Evolutionary conservation across 306 rosid genomes (phyloP), one percentile per base, ranked within the genome.

Genomic region (Malus fusca): DNA sequence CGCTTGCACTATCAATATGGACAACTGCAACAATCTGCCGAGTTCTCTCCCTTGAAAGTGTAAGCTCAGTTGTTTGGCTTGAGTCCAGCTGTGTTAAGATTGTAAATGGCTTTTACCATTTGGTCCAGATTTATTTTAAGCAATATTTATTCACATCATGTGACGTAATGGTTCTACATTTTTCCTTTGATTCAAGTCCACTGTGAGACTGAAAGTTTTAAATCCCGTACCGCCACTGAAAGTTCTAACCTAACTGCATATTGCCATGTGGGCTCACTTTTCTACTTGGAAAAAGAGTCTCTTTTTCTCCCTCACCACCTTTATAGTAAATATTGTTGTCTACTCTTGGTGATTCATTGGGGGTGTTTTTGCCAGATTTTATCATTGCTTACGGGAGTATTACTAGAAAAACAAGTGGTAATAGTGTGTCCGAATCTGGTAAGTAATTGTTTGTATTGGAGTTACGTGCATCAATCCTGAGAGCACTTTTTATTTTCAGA

Each of bases 361-460:
- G 30, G 43, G 68, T 83, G 68, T 68, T 91, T 82, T 78, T 84
- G 77, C 81, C 85, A 92, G 97, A 79, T 95, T 74, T 73, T 95
- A 86, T 77, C 96, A 64, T 52, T 90, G 83, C 30, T 92, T 75
- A 75, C 97, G 3, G 99, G 96, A 75, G 92, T 89, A 61, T 77
- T 95, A 60, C 82, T 95, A 84, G 97, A 95, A 81, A 95, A 95
- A 81, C 99, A 95, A 63, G 92, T 92, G 69, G 83, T 95, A 52
- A 46, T 92, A 33, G 83, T 82, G 67, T 92, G 93, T 79, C 91
- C 97, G 26, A 92, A 95, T 87, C 79, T 92, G 85, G 97, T 89
- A 81, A 82, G 90, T 79, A 37, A 30, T n/a, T 58, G 31, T 71
- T 21, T 71, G 63, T 69, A 71, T 81, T 25, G 60, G 31, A 56